Conservation (phyloP, 768 basidiomycete genomes). For the Infundibulicybe gibba region DNA sequence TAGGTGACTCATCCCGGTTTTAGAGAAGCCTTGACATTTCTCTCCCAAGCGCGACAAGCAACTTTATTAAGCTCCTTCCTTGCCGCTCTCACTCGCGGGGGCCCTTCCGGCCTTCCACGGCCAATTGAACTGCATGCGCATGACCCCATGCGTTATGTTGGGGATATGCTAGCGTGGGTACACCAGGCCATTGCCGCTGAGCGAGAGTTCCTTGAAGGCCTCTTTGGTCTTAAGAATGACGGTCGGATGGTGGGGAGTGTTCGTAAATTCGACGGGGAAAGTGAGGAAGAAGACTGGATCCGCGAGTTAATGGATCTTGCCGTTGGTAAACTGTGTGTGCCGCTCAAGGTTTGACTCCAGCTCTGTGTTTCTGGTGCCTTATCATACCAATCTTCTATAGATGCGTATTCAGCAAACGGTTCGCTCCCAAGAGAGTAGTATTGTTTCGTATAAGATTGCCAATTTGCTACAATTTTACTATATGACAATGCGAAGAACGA, state of each 20-base stretch:
- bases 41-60: conserved; percentile 80
- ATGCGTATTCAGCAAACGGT: conserved; percentile 91
- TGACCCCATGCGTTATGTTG: conserved; percentile 93
- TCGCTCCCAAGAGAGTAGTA: conserved; percentile 89
- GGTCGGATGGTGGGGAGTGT: conserved; percentile 76
- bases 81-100: conserved; percentile 84
- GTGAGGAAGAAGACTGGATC: conserved; percentile 77
- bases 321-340: conserved; percentile 80
- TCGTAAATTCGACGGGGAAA: conserved; percentile 42
- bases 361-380: neutral
- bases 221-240: conserved; percentile 71
- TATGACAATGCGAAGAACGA: conserved; percentile 88
- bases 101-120: conserved; percentile 78
- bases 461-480: conserved; percentile 95
- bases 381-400: conserved; percentile 29
- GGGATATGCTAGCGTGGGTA: conserved; percentile 98
- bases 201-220: conserved; percentile 84
- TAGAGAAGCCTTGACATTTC: conserved; percentile 67
- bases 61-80: conserved; percentile 82
- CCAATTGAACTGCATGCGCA: conserved; percentile 98
- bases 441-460: conserved; percentile 88
- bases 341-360: conserved; percentile 65
- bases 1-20: neutral
- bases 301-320: conserved; percentile 76
- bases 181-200: conserved; percentile 96